A percentile compares a stretch with the other conserved stretches of the same genome.
Evolutionary conservation across 208 protist genomes (phyloP).

Genomic region (Trypanosoma rangeli): DNA sequence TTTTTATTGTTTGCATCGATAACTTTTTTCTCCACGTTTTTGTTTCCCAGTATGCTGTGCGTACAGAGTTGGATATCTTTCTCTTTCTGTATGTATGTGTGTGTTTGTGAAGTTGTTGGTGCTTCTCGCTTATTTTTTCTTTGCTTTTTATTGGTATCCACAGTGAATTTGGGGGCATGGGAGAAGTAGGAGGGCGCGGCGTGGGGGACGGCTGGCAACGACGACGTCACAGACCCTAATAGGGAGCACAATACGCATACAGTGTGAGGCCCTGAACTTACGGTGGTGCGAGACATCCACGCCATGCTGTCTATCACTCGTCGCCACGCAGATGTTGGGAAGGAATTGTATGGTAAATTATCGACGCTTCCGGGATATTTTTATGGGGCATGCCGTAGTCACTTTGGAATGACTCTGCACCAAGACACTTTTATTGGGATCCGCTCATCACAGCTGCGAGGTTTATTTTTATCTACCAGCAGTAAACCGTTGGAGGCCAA

Average conservation of each 20-base stretch:
- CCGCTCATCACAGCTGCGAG: constrained; percentile 78
- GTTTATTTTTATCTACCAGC: constrained; percentile 61
- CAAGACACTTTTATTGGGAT: constrained; percentile 80
- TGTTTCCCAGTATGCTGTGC: too few species aligned
- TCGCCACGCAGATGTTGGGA: constrained; percentile 41
- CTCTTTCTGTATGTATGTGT: too few species aligned
- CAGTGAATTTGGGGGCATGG: too few species aligned
- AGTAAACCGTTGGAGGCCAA: constrained; percentile 63
- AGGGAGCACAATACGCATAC: background rate
- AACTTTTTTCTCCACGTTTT: too few species aligned
- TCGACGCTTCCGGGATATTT: constrained; percentile 81
- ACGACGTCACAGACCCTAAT: background rate
- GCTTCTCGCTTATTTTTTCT: too few species aligned
- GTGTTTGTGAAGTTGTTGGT: too few species aligned
- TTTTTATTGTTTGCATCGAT: too few species aligned
- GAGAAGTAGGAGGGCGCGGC: background rate
- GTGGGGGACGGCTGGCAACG: background rate
- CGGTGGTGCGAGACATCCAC: background rate
- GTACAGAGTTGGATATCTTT: too few species aligned
- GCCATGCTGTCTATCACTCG: constrained; percentile 40
- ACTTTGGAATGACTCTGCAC: constrained; percentile 74
- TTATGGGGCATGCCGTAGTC: constrained; percentile 47
- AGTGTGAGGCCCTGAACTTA: background rate
- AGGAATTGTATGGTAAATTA: constrained; percentile 63
- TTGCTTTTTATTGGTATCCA: too few species aligned